These are phyloP conservation scores for Trichoderma breve DNA, from an alignment of 2,329 filamentous ascomycete genomes.

Conservation along the genomic window DNA sequence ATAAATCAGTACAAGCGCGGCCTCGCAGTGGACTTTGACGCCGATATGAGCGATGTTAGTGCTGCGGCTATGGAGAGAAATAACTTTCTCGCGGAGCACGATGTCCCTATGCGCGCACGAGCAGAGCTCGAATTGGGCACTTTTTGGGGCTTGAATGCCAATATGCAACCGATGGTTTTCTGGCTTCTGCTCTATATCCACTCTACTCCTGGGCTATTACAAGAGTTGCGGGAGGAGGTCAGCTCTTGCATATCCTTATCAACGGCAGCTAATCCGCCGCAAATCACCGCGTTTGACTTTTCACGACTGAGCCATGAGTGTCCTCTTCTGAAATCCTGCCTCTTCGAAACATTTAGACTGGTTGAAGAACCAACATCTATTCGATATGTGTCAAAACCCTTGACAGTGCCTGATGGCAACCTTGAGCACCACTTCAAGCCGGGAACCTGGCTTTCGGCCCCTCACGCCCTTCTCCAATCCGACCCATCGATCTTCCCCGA, in stretches of 20 bases:
- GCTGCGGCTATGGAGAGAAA: constrained; percentile 23
- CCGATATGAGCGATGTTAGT: constrained; percentile 24
- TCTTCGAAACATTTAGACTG: constrained; percentile 27
- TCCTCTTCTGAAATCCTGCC: constrained; percentile 26
- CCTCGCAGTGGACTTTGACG: constrained; percentile 19
- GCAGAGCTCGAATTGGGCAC: constrained; percentile 7
- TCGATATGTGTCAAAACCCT: constrained; percentile 21
- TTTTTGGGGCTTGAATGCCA: constrained; percentile 27
- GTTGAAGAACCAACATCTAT: constrained; percentile 25
- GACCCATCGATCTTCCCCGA: constrained; percentile 24
- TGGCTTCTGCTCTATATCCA: constrained; percentile 26
- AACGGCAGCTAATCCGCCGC: neutral
- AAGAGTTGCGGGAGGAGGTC: constrained; percentile 23
- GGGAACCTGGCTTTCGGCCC: constrained; percentile 26
- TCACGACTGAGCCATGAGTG: constrained; percentile 15
- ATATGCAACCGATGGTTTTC: constrained; percentile 25
- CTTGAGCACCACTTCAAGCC: constrained; percentile 21
- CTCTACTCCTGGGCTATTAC: constrained; percentile 19
- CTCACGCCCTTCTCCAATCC: constrained; percentile 20
- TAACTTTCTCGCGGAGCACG: constrained; percentile 19
- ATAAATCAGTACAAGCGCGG: neutral
- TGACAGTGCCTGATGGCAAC: constrained; percentile 21
- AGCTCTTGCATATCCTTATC: constrained; percentile 17
- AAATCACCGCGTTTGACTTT: constrained; percentile 18
- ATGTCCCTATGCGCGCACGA: constrained; percentile 4